These are phyloP conservation scores for Ganoderma resinaceum DNA, from an alignment of 1,284 basidiomycete species.

Conservation along the genomic window DNA sequence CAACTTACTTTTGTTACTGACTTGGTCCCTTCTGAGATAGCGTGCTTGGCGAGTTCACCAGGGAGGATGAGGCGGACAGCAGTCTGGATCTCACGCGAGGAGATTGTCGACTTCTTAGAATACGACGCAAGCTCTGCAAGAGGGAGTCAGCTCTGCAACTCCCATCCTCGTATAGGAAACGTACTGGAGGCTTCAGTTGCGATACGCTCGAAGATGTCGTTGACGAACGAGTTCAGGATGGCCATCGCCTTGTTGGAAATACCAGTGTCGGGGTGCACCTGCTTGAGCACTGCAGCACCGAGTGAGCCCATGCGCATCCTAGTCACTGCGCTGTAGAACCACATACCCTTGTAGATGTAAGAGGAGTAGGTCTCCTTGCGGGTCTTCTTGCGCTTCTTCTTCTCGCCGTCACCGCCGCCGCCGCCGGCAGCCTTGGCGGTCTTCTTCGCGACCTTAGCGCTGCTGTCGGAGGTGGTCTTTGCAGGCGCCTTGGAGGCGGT, in stretches of 20 bases:
- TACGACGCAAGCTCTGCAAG: slow-evolving; percentile 84
- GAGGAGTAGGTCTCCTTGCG: slow-evolving; percentile 94
- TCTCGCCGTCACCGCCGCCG: slow-evolving; percentile 58
- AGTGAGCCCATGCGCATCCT: slow-evolving; percentile 6
- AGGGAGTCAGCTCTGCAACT: slow-evolving; percentile 8
- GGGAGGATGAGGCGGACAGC: slow-evolving; percentile 91
- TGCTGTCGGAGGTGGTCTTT: slow-evolving; percentile 59
- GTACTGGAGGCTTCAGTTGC: slow-evolving; percentile 87
- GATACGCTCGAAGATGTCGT: slow-evolving; percentile 94
- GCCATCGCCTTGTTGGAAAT: slow-evolving; percentile 98
- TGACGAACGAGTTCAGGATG: slow-evolving; percentile 93
- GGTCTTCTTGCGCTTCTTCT: slow-evolving; percentile 92
- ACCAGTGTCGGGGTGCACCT: slow-evolving; percentile 97
- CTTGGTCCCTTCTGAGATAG: slow-evolving; percentile 82
- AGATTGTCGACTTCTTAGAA: slow-evolving; percentile 95
- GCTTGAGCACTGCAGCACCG: slow-evolving; percentile 52
- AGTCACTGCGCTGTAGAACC: slow-evolving; percentile 25
- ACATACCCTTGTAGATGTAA: slow-evolving; percentile 91
- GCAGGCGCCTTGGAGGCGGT: slow-evolving; percentile 81
- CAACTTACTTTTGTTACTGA: slow-evolving; percentile 45
- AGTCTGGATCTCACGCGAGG: slow-evolving; percentile 93
- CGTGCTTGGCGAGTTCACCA: slow-evolving; percentile 85
- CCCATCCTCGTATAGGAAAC: slow-evolving; percentile 36
- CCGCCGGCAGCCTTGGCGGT: slow-evolving; percentile 66
- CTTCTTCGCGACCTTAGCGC: slow-evolving; percentile 86